Base-by-base conservation (phyloP, 495 filamentous ascomycete species). In the Pseudoneurospora amorphoporcata region DNA sequence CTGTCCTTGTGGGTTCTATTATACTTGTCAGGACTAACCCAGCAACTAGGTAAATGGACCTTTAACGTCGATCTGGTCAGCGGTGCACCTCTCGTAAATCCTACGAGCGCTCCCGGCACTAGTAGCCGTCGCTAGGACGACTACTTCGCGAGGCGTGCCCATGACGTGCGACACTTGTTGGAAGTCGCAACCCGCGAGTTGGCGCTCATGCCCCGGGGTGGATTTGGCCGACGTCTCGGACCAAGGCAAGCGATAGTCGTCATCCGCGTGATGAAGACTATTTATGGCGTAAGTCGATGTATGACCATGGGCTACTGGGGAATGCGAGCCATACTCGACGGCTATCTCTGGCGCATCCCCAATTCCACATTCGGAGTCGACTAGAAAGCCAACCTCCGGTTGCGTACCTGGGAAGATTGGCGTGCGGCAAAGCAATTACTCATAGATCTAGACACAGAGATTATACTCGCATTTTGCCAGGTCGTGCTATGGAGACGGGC, bases 11-110 rank as follows among this genome's bases (percentile, higher is more conserved):
- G 16, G 16, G 4, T 5, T 10, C 38, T 29, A 7, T 7, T 32
- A n/a, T 3, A n/a, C 14, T 39, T 61, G 8, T 69, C 23, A 8
- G 12, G 29, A 32, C 72, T 72, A 72, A 74, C 72, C 29, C 39
- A 69, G 29, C 19, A 39, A 23, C 23, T 72, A 86, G 84, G 83
- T 8, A 80, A 77, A 4, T 86, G 84, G 84, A 82, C 77, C 7
- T 86, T 86, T 39, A 85, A 85, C 69, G 77, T 83, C 2, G 84
- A 86, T 68, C 74, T 85, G 61, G 74, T 58, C 16, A 72, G 71
- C 40, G 32, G 70, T 10, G 53, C 68, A 7, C 29, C 73, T 32
- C 7, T 35, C 29, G 53, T 65, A 3, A 65, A 37, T 65, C 53
- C 53, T 35, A 32, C 53, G 29, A 53, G 45, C 47, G n/a, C 75